Percentiles rank a stretch among this genome's conserved stretches.
phyloP scores from a whole-genome alignment of 371 early-diverging fungal genomes.

The Mucor piriformis region DNA sequence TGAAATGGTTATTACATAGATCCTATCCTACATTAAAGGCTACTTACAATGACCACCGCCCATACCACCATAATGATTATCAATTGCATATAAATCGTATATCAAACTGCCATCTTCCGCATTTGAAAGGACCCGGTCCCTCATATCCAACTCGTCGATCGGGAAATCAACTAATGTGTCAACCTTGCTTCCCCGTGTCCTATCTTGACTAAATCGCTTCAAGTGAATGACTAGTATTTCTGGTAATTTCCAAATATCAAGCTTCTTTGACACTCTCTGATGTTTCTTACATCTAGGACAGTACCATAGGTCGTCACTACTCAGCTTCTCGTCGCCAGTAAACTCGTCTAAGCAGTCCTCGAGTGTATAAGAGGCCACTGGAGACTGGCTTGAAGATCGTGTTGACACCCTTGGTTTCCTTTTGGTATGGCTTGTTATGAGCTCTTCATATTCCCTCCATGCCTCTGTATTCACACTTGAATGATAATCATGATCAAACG shows the following conservation, averaged over 20 bases:
- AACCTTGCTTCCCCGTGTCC: constrained; percentile 63
- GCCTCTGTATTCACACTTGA: constrained; percentile 23
- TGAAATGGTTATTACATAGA: constrained; percentile 1
- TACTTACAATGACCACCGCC: constrained; percentile 90
- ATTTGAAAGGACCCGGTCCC: constrained; percentile 27
- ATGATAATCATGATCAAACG: not conserved
- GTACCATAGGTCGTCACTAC: constrained; percentile 67
- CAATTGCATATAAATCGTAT: constrained; percentile 89
- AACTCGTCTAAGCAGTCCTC: constrained; percentile 67
- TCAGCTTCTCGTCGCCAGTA: constrained; percentile 60
- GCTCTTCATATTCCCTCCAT: constrained; percentile 33
- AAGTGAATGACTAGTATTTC: constrained; percentile 63
- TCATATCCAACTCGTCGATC: constrained; percentile 43
- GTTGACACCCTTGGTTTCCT: not conserved
- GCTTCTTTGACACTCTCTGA: constrained; percentile 56
- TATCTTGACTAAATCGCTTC: constrained; percentile 68
- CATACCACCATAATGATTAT: constrained; percentile 89
- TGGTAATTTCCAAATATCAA: constrained; percentile 63
- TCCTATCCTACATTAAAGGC: not conserved
- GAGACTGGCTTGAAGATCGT: not conserved
- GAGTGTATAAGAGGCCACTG: constrained; percentile 29
- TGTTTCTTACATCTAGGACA: constrained; percentile 66
- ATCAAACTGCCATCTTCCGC: constrained; percentile 34
- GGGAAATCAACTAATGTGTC: constrained; percentile 70
- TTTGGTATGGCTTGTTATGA: not conserved